A percentile compares a stretch with the other conserved stretches of the same genome.
Conservation (phyloP, 495 filamentous ascomycete genomes). For the Aspergillus ostianus region DNA sequence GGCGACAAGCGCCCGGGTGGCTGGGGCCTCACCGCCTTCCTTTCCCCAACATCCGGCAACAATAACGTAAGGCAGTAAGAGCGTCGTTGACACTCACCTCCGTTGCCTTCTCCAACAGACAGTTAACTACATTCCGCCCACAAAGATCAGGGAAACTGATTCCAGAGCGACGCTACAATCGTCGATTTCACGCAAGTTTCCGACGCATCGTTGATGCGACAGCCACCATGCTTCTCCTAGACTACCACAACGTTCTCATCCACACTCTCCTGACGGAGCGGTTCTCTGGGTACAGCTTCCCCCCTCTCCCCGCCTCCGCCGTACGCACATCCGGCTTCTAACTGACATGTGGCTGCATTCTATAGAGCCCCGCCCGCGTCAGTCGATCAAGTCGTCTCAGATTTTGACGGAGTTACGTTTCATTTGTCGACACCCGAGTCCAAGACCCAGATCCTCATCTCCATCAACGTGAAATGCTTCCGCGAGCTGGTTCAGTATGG, state of each 20-base stretch:
- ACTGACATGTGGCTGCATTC: constrained; percentile 31
- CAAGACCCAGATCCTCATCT: constrained; percentile 90
- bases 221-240: constrained; percentile 81
- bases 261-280: constrained; percentile 93
- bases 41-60: background rate
- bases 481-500: constrained; percentile 88
- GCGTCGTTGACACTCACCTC: background rate
- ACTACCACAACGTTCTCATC: constrained; percentile 98
- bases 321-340: constrained; percentile 28
- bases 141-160: background rate
- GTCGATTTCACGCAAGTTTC: background rate
- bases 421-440: constrained; percentile 93
- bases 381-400: constrained; percentile 96
- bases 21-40: background rate
- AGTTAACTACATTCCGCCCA: background rate
- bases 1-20: background rate
- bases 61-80: background rate
- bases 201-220: constrained; percentile 4
- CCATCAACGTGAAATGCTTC: constrained; percentile 92
- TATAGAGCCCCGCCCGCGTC: constrained; percentile 74
- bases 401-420: constrained; percentile 97
- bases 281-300: constrained; percentile 70
- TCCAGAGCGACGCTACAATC: background rate
- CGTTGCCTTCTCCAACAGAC: background rate
- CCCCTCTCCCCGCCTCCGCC: constrained; percentile 21